These are phyloP conservation scores for Podospora pseudocomata DNA, from an alignment of 495 filamentous ascomycete species.

Conservation along the genomic window DNA sequence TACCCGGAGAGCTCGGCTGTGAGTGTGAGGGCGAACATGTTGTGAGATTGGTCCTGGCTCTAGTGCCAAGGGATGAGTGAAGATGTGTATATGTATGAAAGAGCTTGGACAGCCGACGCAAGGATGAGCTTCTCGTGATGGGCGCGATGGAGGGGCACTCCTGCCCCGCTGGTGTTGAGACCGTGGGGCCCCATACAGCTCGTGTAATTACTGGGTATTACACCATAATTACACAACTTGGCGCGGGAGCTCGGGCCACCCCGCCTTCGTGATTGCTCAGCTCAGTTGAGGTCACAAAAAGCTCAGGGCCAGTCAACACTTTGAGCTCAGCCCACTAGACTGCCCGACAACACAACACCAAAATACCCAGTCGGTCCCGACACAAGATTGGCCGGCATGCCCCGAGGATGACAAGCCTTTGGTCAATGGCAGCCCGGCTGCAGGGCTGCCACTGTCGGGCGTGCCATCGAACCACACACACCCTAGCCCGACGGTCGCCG, in stretches of 20 bases:
- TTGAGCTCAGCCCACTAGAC: conserved; percentile 9
- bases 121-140: conserved; percentile 6
- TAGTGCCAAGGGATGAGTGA: background rate
- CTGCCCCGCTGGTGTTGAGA: background rate
- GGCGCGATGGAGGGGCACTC: background rate
- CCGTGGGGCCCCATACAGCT: background rate
- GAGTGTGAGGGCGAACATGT: conserved; percentile 74
- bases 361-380: conserved; percentile 6
- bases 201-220: background rate
- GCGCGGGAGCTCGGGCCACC: background rate
- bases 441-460: conserved; percentile 63
- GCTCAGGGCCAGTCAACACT: background rate
- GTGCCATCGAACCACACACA: conserved; percentile 54
- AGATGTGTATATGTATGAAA: background rate
- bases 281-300: conserved; percentile 2
- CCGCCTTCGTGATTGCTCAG: background rate
- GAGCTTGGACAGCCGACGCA: background rate
- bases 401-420: conserved; percentile 62
- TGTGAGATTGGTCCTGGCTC: background rate
- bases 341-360: background rate
- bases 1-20: conserved; percentile 75
- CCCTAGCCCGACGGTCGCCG: conserved; percentile 16
- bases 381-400: conserved; percentile 34
- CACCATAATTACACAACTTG: background rate
- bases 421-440: conserved; percentile 63